Percentiles rank a stretch among this genome's conserved stretches.
phyloP scores from a whole-genome alignment of 352 stramenopile species.

The Pseudoperonospora humuli region DNA sequence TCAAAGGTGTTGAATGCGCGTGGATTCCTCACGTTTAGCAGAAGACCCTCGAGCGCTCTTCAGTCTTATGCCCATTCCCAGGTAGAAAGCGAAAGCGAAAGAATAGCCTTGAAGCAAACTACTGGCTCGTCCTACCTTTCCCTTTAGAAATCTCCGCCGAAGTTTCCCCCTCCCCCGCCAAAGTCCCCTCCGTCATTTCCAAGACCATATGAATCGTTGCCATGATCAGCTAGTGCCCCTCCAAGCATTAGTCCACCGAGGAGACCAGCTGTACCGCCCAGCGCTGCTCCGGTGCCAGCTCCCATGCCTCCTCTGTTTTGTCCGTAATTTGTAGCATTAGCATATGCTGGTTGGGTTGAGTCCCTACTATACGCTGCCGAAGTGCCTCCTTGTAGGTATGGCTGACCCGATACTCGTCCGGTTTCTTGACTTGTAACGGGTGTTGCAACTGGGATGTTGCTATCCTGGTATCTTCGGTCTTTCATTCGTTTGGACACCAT shows the following conservation, averaged over 20 bases:
- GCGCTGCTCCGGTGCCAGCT: slow-evolving; percentile 33
- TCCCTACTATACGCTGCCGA: slow-evolving; percentile 11
- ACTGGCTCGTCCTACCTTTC: slow-evolving; percentile 6
- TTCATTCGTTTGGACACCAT: slow-evolving; percentile 10
- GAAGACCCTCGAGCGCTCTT: too few species aligned
- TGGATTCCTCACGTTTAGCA: too few species aligned
- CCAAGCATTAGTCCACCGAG: slow-evolving; percentile 36
- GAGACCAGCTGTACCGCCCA: slow-evolving; percentile 41
- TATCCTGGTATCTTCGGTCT: slow-evolving; percentile 1
- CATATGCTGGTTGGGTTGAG: slow-evolving; percentile 10
- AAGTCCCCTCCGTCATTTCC: slow-evolving; percentile 19
- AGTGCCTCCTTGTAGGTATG: slow-evolving; percentile 4
- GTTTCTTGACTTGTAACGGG: slow-evolving; percentile 6
- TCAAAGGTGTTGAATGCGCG: too few species aligned
- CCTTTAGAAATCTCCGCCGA: slow-evolving; percentile 43
- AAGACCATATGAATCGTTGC: slow-evolving; percentile 5
- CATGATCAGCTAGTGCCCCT: slow-evolving; percentile 29
- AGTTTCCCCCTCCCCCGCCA: slow-evolving; percentile 25
- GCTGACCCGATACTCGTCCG: slow-evolving; percentile 1
- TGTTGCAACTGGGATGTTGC: slow-evolving; percentile 13
- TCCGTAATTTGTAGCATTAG: slow-evolving; percentile 10
- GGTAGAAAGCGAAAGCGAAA: slow-evolving; percentile 14
- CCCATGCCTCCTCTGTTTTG: slow-evolving; percentile 31
- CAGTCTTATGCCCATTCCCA: too few species aligned
- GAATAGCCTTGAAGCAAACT: slow-evolving; percentile 4